Conservation (phyloP, 305 asterid genomes). For the Nicotiana rustica region DNA sequence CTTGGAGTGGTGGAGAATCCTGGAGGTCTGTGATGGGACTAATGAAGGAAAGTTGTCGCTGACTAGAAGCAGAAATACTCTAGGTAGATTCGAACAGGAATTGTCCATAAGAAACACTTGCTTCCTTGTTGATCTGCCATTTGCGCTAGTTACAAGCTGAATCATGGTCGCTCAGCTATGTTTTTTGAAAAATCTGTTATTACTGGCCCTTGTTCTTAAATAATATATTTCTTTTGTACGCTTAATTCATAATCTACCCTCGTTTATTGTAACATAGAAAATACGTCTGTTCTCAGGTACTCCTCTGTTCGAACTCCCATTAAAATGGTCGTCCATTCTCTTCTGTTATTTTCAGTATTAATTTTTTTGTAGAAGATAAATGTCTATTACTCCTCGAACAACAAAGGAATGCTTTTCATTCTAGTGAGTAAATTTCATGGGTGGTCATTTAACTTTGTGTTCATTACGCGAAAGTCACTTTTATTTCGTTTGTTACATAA, state of each 20-base stretch:
- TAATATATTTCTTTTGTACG: conserved; percentile 1
- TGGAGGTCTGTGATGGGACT: conserved; percentile 64
- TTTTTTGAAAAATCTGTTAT: background rate
- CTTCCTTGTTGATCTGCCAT: background rate
- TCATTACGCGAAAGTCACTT: no score
- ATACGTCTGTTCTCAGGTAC: background rate
- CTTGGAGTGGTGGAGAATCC: conserved; percentile 80
- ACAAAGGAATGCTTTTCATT: background rate
- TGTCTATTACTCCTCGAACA: background rate
- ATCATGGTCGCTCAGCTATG: conserved; percentile 9
- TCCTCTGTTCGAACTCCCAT: background rate
- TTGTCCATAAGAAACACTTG: background rate
- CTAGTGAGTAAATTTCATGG: background rate
- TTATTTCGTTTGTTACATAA: no score
- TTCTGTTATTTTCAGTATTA: background rate
- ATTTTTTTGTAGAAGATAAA: background rate
- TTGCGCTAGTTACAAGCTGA: background rate
- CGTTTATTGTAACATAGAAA: background rate
- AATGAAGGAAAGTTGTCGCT: conserved; percentile 39
- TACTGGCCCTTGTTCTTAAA: background rate
- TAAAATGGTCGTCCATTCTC: background rate
- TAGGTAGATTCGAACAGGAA: background rate
- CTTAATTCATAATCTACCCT: background rate
- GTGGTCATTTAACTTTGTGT: no score
- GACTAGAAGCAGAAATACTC: conserved; percentile 1